phyloP scores from a whole-genome alignment of 2,329 filamentous ascomycete genomes.

The Periconia macrospinosa region DNA sequence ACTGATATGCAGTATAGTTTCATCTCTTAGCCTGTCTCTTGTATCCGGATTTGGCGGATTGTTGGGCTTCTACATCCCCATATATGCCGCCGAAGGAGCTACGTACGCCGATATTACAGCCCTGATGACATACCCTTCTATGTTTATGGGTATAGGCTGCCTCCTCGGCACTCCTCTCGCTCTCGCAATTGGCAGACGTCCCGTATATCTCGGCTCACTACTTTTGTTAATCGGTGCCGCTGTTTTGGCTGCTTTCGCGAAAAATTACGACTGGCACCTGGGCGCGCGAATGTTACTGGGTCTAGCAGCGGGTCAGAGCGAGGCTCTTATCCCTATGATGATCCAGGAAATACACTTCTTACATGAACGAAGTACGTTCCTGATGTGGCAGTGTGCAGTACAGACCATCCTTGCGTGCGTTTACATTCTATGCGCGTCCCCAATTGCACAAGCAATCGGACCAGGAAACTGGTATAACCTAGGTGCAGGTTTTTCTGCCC shows the following conservation, averaged over 20 bases:
- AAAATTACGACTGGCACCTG: conserved; percentile 37
- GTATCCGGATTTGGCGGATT: conserved; percentile 49
- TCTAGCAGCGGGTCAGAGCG: conserved; percentile 47
- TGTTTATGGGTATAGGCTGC: conserved; percentile 29
- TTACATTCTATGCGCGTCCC: conserved; percentile 45
- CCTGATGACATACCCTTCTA: conserved; percentile 28
- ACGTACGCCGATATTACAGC: conserved; percentile 45
- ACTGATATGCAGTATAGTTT: conserved; percentile 31
- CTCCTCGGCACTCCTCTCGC: conserved; percentile 22
- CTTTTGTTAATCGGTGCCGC: conserved; percentile 13
- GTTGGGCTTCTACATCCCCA: conserved; percentile 46
- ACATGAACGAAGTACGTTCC: conserved; percentile 46
- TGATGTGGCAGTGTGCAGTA: conserved; percentile 48
- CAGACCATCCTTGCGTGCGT: conserved; percentile 45
- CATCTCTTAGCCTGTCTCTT: conserved; percentile 42
- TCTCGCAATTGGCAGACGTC: conserved; percentile 22
- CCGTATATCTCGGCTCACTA: conserved; percentile 20
- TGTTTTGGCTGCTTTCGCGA: conserved; percentile 14
- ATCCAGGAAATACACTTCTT: conserved; percentile 45
- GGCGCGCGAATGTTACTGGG: conserved; percentile 44
- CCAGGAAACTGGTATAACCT: conserved; percentile 50
- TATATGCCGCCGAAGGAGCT: conserved; percentile 41
- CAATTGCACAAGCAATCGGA: conserved; percentile 47
- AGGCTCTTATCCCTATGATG: conserved; percentile 49
- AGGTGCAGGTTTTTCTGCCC: conserved; percentile 39